Evolutionary conservation across 2,329 filamentous ascomycete species (phyloP), one percentile per base, ranked within the genome.

Genomic region (Zymoseptoria brevis): DNA sequence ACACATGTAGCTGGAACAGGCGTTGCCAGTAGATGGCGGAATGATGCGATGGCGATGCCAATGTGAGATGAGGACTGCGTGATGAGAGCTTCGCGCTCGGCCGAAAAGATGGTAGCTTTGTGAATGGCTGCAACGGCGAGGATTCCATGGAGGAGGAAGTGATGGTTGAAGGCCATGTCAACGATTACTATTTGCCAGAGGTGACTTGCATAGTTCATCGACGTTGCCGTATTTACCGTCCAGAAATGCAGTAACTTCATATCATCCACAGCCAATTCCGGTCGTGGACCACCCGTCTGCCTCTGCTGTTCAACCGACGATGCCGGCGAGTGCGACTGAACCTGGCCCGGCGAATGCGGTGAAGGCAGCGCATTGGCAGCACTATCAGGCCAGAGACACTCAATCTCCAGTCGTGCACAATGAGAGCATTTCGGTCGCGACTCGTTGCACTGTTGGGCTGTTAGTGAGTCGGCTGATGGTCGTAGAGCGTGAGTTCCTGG

Each of bases 161-260:
- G 63, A 35, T 64, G 56, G 8, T 60, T 41, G 50, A 67, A 67
- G 8, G 58, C 62, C n/a, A 67, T 51, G 30, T 65, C 56, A 6
- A 64, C 57, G 8, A 64, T 56, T 2, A 55, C 41, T 4, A 24
- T 60, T 50, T 66, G 66, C 57, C 22, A 24, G 3, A 45, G 13
- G 13, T 45, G 35, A 11, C 2, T 11, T 7, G 35, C 35, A 4
- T 45, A 45, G 16, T 45, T 24, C 50, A 51, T 51, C 50, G 50
- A 51, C 3, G 50, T 24, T 9, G 57, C 48, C 3, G 64, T 66
- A 35, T 63, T 57, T 8, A 60, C 56, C 2, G 58, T 61, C 59
- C 62, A 64, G 51, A 65, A 63, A 52, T 66, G 64, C 49, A 67
- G 51, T 19, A 66, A 59, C 56, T 61, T 60, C 26, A 66, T 56